phyloP scores from a whole-genome alignment of 176 grass and related monocot species.

The Musa schizocarpa region DNA sequence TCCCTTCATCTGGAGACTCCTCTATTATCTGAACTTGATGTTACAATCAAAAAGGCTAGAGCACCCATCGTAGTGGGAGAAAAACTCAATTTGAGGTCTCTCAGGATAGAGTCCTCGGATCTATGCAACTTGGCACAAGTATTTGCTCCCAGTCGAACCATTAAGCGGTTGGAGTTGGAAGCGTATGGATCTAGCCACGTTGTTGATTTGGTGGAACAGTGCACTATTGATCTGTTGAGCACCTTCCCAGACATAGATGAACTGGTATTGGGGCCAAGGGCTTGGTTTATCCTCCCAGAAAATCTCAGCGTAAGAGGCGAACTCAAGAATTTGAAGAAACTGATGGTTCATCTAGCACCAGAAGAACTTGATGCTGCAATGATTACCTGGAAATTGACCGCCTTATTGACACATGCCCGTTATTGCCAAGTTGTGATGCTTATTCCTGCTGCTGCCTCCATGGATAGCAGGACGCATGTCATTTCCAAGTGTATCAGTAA shows the following conservation, averaged over 20 bases:
- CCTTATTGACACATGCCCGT: conserved; percentile 10
- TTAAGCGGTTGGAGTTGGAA: conserved; percentile 4
- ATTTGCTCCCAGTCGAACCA: background rate
- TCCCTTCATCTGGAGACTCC: conserved; percentile 48
- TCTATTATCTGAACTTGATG: conserved; percentile 38
- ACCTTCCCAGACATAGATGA: conserved; percentile 36
- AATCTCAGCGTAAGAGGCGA: conserved; percentile 15
- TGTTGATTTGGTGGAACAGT: conserved; percentile 35
- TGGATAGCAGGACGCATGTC: background rate
- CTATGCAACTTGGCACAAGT: conserved; percentile 1
- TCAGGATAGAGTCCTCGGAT: conserved; percentile 25
- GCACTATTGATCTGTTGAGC: conserved; percentile 23
- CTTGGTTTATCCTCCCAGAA: conserved; percentile 33
- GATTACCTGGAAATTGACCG: conserved; percentile 25
- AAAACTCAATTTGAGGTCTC: conserved; percentile 34
- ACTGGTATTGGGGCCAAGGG: conserved; percentile 39
- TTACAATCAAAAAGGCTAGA: conserved; percentile 37
- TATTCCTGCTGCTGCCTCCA: conserved; percentile 26
- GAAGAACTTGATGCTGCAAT: background rate
- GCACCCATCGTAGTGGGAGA: conserved; percentile 23
- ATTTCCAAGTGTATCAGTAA: conserved; percentile 15
- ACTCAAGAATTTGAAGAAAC: conserved; percentile 38
- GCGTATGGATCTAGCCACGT: background rate
- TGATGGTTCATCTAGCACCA: conserved; percentile 38
- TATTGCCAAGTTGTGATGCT: conserved; percentile 45